A percentile compares a stretch with the other conserved stretches of the same genome.
Evolutionary conservation across 208 protist species (phyloP).

Genomic region (Tritrichomonas musculus): DNA sequence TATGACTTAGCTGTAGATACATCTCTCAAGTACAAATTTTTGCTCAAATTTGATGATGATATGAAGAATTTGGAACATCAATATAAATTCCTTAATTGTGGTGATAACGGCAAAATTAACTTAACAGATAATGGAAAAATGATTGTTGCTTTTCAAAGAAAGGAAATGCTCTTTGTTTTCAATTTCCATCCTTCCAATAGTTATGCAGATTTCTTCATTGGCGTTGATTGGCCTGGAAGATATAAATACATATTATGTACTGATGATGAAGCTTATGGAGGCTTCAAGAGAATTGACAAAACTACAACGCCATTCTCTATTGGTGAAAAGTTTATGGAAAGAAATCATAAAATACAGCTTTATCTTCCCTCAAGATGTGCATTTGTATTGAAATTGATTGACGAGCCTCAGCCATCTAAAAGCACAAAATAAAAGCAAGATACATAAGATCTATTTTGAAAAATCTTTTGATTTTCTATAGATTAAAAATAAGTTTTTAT

Average conservation of each 20-base stretch:
- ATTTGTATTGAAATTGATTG: background rate
- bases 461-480: too few species aligned
- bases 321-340: background rate
- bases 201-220: background rate
- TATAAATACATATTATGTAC: background rate
- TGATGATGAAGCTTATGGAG: background rate
- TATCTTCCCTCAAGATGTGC: conserved; percentile 7
- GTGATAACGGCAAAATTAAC: background rate
- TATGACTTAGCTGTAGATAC: conserved; percentile 64
- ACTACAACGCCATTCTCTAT: background rate
- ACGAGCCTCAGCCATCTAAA: too few species aligned
- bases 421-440: too few species aligned
- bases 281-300: background rate
- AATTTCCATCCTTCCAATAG: conserved; percentile 33
- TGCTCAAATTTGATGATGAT: conserved; percentile 62
- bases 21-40: conserved; percentile 60
- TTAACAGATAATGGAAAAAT: background rate
- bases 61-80: conserved; percentile 54
- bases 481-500: too few species aligned
- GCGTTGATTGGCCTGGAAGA: background rate
- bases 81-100: background rate
- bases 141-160: conserved; percentile 27
- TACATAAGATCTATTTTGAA: too few species aligned
- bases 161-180: conserved; percentile 26
- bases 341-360: background rate